Evolutionary conservation across 2,329 filamentous ascomycete genomes (phyloP).

Genomic region (Alternaria panax): DNA sequence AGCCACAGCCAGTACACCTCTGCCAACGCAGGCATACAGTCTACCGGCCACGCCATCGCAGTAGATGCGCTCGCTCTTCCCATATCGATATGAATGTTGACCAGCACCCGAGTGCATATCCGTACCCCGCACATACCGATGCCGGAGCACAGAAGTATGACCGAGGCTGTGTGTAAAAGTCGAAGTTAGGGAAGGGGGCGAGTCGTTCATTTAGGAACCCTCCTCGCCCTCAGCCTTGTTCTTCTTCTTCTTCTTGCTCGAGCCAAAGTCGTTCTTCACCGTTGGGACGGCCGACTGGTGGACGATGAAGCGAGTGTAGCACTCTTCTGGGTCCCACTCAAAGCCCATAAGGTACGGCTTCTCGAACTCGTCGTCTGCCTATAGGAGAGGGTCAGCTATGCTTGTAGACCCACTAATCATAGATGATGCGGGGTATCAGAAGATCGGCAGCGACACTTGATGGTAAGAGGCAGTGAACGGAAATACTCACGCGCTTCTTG

Average conservation of each 20-base stretch:
- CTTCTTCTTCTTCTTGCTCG: constrained; percentile 50
- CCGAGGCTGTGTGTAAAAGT: constrained; percentile 37
- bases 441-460: not conserved
- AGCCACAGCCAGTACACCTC: constrained; percentile 21
- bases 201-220: constrained; percentile 47
- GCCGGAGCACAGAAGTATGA: constrained; percentile 29
- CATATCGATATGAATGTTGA: constrained; percentile 41
- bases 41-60: constrained; percentile 23
- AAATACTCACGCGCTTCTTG: constrained; percentile 83
- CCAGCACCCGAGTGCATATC: constrained; percentile 35
- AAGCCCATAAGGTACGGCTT: constrained; percentile 89
- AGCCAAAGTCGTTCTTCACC: constrained; percentile 54
- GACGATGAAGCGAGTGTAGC: constrained; percentile 85
- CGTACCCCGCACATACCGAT: constrained; percentile 32
- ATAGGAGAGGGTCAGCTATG: constrained; percentile 24
- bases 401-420: not conserved
- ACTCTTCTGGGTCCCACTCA: constrained; percentile 95
- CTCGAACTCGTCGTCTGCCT: constrained; percentile 89
- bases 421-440: not conserved
- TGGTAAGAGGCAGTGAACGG: not conserved
- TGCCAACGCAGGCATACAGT: constrained; percentile 24
- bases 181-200: constrained; percentile 47
- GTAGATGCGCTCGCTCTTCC: constrained; percentile 45
- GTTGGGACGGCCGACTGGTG: constrained; percentile 74
- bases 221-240: constrained; percentile 43